Conservation (phyloP, 805 yeast genomes). For the Schwanniomyces vanrijiae region DNA sequence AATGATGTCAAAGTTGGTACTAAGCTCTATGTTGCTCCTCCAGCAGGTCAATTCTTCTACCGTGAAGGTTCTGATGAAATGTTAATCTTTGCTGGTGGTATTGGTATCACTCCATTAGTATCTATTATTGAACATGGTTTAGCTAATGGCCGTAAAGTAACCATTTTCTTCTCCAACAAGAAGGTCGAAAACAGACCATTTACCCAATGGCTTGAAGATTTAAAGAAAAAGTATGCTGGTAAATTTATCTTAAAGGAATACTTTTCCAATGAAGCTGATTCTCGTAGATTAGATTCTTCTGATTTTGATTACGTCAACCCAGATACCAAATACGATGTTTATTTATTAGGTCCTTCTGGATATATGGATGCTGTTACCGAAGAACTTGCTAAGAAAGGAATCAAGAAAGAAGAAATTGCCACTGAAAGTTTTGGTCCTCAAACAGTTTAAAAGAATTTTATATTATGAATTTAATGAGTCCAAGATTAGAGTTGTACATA, state of each 20-base stretch:
- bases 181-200: conserved; percentile 21
- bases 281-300: conserved; percentile 9
- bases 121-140: conserved; percentile 48
- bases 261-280: conserved; percentile 13
- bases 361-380: conserved; percentile 28
- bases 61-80: conserved; percentile 24
- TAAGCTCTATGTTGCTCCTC: conserved; percentile 51
- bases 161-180: conserved; percentile 33
- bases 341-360: conserved; percentile 33
- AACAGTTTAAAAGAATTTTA: conserved; percentile 12
- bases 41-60: conserved; percentile 54
- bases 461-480: neutral
- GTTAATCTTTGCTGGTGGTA: conserved; percentile 57
- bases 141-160: conserved; percentile 28
- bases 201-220: conserved; percentile 14
- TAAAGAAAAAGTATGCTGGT: conserved; percentile 13
- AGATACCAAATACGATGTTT: conserved; percentile 20
- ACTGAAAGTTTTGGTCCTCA: conserved; percentile 37
- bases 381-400: conserved; percentile 17
- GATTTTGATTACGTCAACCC: conserved; percentile 21
- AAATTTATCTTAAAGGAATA: conserved; percentile 20
- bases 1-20: conserved; percentile 48
- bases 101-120: conserved; percentile 66
- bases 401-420: conserved; percentile 13
- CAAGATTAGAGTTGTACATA: neutral